These are phyloP conservation scores for Onygenales sp. DNA, from an alignment of 2,329 filamentous ascomycete genomes.

Conservation along the genomic window DNA sequence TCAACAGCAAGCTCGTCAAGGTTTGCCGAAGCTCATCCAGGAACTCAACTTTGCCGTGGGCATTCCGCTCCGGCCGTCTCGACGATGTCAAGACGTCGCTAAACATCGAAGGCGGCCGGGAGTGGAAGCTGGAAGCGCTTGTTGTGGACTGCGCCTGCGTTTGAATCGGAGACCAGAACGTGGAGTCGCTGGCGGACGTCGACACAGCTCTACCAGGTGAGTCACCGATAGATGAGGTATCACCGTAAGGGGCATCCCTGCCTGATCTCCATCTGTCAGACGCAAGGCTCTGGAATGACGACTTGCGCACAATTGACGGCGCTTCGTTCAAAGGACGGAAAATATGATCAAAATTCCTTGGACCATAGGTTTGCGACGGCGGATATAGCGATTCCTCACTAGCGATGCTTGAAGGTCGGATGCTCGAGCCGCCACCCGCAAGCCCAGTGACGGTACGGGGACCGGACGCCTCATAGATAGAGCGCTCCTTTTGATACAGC, in stretches of 20 bases:
- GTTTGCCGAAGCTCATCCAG: conserved; percentile 67
- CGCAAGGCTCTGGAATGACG: conserved; percentile 61
- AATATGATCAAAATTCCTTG: conserved; percentile 22
- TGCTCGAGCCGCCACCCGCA: conserved; percentile 34
- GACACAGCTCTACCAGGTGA: conserved; percentile 58
- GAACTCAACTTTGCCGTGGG: conserved; percentile 68
- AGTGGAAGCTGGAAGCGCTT: conserved; percentile 48
- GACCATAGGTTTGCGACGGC: conserved; percentile 18
- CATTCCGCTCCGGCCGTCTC: conserved; percentile 27
- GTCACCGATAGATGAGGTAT: conserved; percentile 51
- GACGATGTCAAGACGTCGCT: conserved; percentile 24
- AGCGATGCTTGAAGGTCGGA: conserved; percentile 34
- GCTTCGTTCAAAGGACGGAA: conserved; percentile 25
- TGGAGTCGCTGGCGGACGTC: conserved; percentile 64
- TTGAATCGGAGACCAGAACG: conserved; percentile 85
- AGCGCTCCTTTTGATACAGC: conserved; percentile 64
- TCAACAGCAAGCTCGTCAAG: conserved; percentile 73
- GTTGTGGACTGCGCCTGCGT: conserved; percentile 56
- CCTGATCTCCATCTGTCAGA: conserved; percentile 53
- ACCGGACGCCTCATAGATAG: conserved; percentile 32
- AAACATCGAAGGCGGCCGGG: conserved; percentile 33
- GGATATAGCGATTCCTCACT: conserved; percentile 32
- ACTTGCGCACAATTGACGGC: conserved; percentile 41
- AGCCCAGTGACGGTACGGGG: conserved; percentile 26
- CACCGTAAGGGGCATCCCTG: conserved; percentile 50